Evolutionary conservation across 2,329 filamentous ascomycete genomes (phyloP).

Genomic region (Pestalotiopsis sp.): DNA sequence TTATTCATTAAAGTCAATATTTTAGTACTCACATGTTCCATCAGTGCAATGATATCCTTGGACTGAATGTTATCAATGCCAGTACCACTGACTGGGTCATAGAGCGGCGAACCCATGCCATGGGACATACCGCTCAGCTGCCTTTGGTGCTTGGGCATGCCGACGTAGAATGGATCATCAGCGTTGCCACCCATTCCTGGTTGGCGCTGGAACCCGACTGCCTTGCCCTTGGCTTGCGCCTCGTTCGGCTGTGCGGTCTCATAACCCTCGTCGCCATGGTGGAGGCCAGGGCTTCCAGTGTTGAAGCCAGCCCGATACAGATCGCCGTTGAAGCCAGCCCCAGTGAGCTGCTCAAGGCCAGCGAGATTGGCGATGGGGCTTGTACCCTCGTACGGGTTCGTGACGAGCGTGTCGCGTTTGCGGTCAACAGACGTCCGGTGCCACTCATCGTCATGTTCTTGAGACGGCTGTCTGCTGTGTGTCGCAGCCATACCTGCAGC

Average conservation of each 20-base stretch:
- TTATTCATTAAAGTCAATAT: background rate
- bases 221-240: constrained; percentile 57
- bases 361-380: constrained; percentile 62
- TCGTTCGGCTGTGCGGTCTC: constrained; percentile 72
- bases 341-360: constrained; percentile 49
- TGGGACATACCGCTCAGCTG: constrained; percentile 89
- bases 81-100: constrained; percentile 84
- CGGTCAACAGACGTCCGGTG: constrained; percentile 62
- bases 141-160: constrained; percentile 55
- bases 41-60: constrained; percentile 93
- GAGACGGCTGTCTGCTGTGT: constrained; percentile 56
- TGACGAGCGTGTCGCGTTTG: constrained; percentile 68
- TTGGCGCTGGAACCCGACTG: constrained; percentile 54
- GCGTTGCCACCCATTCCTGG: constrained; percentile 52
- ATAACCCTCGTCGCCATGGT: constrained; percentile 85
- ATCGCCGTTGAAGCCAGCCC: constrained; percentile 37
- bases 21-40: constrained; percentile 77
- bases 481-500: constrained; percentile 47
- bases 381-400: constrained; percentile 68
- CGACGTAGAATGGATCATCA: constrained; percentile 70
- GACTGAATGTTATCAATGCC: constrained; percentile 92
- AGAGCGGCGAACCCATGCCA: constrained; percentile 85
- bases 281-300: constrained; percentile 59
- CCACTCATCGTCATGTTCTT: constrained; percentile 68
- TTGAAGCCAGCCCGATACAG: constrained; percentile 49